A percentile compares a stretch with the other conserved stretches of the same genome.
These are phyloP conservation scores for Cryptococcus depauperatus DNA, from an alignment of 1,284 basidiomycete genomes.

Conservation along the genomic window DNA sequence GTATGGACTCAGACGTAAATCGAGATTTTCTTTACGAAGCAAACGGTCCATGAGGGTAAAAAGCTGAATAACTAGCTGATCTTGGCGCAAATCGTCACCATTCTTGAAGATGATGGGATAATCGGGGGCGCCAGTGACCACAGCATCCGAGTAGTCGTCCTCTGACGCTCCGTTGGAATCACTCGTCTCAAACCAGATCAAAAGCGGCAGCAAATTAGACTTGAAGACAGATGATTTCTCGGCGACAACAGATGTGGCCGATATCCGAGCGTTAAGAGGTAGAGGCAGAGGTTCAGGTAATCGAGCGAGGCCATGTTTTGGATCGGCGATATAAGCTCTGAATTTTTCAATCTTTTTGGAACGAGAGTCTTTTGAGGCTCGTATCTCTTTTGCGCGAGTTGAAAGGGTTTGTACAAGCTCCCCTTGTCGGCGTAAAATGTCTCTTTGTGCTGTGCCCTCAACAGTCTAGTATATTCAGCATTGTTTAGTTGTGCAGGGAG, in stretches of 20 bases:
- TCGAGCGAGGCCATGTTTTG: conserved; percentile 67
- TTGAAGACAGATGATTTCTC: conserved; percentile 96
- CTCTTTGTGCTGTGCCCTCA: conserved; percentile 66
- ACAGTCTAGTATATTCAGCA: conserved; percentile 56
- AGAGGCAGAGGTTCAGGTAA: conserved; percentile 68
- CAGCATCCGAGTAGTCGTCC: conserved; percentile 22
- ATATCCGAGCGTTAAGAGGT: conserved; percentile 77
- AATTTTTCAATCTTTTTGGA: conserved; percentile 97
- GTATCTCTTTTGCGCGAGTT: conserved; percentile 73
- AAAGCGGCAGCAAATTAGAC: conserved; percentile 86
- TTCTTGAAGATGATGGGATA: conserved; percentile 98
- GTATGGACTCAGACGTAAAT: conserved; percentile 86
- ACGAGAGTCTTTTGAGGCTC: conserved; percentile 81
- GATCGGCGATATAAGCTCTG: conserved; percentile 69
- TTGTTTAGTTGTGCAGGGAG: too few relatives aligned
- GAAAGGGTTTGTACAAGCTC: conserved; percentile 76
- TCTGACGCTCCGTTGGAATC: conserved; percentile 48
- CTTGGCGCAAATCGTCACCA: conserved; percentile 96
- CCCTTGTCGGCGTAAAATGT: conserved; percentile 74
- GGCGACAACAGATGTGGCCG: conserved; percentile 66
- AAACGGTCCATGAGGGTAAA: conserved; percentile 96
- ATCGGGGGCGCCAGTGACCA: conserved; percentile 46
- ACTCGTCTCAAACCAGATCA: conserved; percentile 76
- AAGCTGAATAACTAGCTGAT: conserved; percentile 92
- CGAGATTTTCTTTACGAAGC: conserved; percentile 88